Evolutionary conservation across 2,329 filamentous ascomycete species (phyloP).

Genomic region (Cordyceps tenuipes): DNA sequence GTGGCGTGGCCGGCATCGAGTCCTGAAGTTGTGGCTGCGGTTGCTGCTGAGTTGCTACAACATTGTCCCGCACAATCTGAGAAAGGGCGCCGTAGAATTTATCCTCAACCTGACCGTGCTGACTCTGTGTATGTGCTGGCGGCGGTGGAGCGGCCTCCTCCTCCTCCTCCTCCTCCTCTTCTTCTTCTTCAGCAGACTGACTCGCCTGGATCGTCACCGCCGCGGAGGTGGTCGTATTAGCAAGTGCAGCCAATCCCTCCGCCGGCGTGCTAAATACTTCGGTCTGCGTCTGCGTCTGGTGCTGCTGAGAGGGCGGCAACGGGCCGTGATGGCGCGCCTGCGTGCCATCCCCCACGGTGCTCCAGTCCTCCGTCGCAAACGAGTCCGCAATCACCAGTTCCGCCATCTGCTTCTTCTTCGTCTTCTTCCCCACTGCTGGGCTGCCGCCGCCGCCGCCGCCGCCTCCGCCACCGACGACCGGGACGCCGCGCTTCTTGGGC

Average conservation of each 20-base stretch:
- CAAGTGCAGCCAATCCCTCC: neutral
- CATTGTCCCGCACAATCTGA: neutral
- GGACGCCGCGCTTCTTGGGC: constrained; percentile 9
- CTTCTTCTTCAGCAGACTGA: neutral
- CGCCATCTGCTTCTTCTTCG: constrained; percentile 12
- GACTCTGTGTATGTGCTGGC: neutral
- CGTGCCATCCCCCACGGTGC: constrained; percentile 17
- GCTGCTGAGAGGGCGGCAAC: neutral
- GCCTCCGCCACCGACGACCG: constrained; percentile 12
- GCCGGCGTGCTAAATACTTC: constrained; percentile 13
- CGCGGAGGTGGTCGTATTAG: neutral
- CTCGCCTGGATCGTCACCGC: neutral
- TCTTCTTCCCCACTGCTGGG: no score
- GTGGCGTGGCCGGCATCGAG: neutral
- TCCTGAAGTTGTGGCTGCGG: neutral
- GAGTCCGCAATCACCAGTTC: constrained; percentile 38
- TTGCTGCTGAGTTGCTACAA: neutral
- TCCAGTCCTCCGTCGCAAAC: constrained; percentile 30
- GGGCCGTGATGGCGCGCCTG: constrained; percentile 13
- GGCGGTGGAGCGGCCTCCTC: neutral
- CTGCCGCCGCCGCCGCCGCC: neutral
- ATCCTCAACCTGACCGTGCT: neutral
- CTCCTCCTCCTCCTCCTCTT: no score
- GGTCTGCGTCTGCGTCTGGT: constrained; percentile 1
- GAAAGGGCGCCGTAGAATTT: constrained; percentile 3